Base-by-base conservation (phyloP, 1,139 yeast genomes). In the Yamadazyma jaroonii region DNA sequence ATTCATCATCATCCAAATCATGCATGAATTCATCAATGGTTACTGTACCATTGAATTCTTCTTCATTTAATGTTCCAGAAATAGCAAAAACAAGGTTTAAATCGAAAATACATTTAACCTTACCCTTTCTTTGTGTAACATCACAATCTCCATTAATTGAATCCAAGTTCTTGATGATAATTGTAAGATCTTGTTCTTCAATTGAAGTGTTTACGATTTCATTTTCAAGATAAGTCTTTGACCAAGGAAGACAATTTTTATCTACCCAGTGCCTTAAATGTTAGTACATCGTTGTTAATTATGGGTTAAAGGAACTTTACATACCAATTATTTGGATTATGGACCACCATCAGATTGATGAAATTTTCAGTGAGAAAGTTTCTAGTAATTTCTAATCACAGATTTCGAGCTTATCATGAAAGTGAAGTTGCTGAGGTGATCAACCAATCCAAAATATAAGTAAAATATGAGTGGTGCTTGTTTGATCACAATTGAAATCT, bases 311-410 rank as follows among this genome's bases (percentile, higher is more conserved):
- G 3, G 6, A 17, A 6, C 20, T 17, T 22, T 22, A 73, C 81
- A 47, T 70, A 76, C 81, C 92, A 84, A 76, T 84, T 84, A 61
- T 84, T 84, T 32, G 94, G 94, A 66, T 84, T 84, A 57, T 83
- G 84, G 32, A 84, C 89, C 37, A 81, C 85, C 90, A 83, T 82
- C 25, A 14, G 5, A 12, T 14, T 24, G 29, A 41, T 25, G 11
- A 31, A 31, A 13, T 31, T 31, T 23, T 29, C 32, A 28, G 12
- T 28, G 31, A 10, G n/a, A 15, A 39, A 44, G 35, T 29, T 41
- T 44, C 46, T 35, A 37, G 31, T 9, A 32, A 23, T 22, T 43
- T 41, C 45, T 36, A 32, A 31, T 39, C 34, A 3, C 25, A n/a
- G 32, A 11, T 25, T n/a, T 25, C 6, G 13, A 25, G 9, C 28